Conservation (phyloP, 352 stramenopile genomes). For the Globisporangium cylindrosporum region DNA sequence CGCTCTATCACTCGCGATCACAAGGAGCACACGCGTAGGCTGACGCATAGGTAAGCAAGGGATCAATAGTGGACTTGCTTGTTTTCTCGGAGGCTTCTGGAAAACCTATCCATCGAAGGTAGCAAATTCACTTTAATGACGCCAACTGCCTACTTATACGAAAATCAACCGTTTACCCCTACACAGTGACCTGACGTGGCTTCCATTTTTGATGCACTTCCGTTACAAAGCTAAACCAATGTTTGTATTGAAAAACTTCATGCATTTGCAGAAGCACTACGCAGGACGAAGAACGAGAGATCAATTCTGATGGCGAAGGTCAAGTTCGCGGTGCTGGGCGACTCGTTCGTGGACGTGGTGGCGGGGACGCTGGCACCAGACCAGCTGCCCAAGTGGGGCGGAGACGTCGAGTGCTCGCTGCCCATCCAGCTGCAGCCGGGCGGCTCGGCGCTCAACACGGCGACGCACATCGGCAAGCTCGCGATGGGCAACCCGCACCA, state of each 20-base stretch:
- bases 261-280: not conserved
- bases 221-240: not conserved
- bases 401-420: constrained; percentile 63
- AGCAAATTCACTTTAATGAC: not conserved
- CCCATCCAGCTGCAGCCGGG: constrained; percentile 76
- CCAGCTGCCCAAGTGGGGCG: constrained; percentile 74
- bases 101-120: too few species aligned
- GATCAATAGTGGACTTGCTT: too few species aligned
- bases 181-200: not conserved
- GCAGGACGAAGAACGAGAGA: not conserved
- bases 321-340: constrained; percentile 54
- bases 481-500: constrained; percentile 22
- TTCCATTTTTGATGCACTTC: not conserved
- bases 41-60: not conserved
- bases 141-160: not conserved
- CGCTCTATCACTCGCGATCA: not conserved
- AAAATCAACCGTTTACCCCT: not conserved
- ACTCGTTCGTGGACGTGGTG: constrained; percentile 80
- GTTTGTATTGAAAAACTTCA: not conserved
- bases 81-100: too few species aligned
- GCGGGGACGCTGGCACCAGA: constrained; percentile 57
- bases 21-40: not conserved
- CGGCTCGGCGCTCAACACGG: constrained; percentile 82
- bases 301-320: constrained; percentile 25
- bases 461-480: constrained; percentile 72